These are phyloP conservation scores for Lactuca sativa DNA, from an alignment of 129 eudicot species.

Conservation along the genomic window DNA sequence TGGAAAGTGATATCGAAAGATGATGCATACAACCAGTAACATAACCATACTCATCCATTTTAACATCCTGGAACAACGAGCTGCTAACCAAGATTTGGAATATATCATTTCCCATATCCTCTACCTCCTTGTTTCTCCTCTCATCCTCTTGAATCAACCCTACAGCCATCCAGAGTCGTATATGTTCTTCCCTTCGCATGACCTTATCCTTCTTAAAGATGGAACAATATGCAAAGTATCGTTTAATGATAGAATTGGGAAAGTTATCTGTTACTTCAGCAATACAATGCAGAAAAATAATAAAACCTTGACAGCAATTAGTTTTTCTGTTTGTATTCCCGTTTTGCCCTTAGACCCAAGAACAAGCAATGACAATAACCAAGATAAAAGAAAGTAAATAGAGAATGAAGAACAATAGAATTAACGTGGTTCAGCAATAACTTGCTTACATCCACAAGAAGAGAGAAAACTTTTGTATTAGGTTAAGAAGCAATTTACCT, in stretches of 20 bases:
- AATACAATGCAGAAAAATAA: no score
- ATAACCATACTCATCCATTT: not conserved
- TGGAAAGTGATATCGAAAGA: not conserved
- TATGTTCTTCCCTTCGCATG: not conserved
- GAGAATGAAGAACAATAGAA: no score
- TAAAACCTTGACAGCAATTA: no score
- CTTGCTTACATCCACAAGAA: no score
- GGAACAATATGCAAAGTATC: not conserved
- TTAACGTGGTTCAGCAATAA: no score
- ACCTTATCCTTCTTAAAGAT: not conserved
- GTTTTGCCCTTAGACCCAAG: no score
- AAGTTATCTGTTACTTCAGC: no score
- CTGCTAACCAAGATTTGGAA: not conserved
- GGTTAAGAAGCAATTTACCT: no score
- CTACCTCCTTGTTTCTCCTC: not conserved
- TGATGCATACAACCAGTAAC: not conserved
- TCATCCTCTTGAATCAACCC: not conserved
- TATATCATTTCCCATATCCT: not conserved
- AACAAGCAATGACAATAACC: no score
- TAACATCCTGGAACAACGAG: not conserved
- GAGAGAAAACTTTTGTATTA: no score
- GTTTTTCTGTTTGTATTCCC: no score
- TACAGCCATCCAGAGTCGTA: not conserved
- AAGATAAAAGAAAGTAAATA: no score
- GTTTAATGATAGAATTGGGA: not conserved